Evolutionary conservation across 129 eudicot genomes (phyloP).

Genomic region (Scalesia atractyloides): DNA sequence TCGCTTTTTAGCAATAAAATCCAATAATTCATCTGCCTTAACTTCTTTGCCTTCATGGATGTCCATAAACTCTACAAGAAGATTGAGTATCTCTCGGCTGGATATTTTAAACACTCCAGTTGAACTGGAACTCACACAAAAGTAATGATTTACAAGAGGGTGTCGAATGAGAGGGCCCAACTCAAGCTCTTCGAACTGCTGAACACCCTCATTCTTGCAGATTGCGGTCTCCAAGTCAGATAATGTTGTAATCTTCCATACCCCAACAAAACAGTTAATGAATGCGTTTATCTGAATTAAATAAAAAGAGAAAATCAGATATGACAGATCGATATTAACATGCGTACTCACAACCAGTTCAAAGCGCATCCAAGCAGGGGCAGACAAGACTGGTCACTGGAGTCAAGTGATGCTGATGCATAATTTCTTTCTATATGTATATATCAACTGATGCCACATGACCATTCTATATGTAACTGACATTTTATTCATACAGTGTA

Average conservation of each 20-base stretch:
- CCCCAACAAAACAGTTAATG: conserved; percentile 79
- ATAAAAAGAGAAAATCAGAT: conserved; percentile 2
- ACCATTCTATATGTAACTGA: no score
- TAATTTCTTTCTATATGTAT: neutral
- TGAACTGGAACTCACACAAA: conserved; percentile 54
- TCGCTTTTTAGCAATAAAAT: conserved; percentile 54
- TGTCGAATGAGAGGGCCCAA: conserved; percentile 78
- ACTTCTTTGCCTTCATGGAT: conserved; percentile 35
- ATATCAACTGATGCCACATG: neutral
- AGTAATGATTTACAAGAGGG: conserved; percentile 71
- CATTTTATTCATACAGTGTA: no score
- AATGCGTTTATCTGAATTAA: conserved; percentile 61
- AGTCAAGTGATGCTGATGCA: neutral
- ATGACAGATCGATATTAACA: neutral
- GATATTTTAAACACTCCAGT: conserved; percentile 49
- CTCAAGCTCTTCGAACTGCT: conserved; percentile 70
- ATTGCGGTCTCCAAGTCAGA: conserved; percentile 69
- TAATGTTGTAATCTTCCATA: conserved; percentile 67
- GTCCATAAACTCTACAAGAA: conserved; percentile 49
- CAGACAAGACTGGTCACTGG: neutral
- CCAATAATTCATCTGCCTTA: conserved; percentile 51
- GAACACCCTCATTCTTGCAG: conserved; percentile 74
- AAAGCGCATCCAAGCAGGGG: neutral
- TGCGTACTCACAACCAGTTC: conserved; percentile 6
- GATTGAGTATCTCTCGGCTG: conserved; percentile 47